Evolutionary conservation across 345 rosid genomes (phyloP).

Genomic region (Rhodamnia rubescens): DNA sequence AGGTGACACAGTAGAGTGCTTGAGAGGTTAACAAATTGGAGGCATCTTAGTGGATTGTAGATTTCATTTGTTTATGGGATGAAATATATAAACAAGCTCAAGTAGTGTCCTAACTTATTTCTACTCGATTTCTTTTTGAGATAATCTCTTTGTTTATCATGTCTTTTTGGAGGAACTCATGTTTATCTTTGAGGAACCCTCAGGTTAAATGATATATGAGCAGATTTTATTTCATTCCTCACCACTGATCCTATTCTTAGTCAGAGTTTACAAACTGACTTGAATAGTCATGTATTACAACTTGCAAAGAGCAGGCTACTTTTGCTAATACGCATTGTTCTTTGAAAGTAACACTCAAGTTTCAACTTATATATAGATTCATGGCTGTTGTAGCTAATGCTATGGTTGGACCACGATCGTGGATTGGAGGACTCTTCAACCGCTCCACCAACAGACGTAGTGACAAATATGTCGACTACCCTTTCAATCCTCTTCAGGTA

Average conservation of each 20-base stretch:
- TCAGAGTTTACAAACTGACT: background rate
- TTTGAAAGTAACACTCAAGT: background rate
- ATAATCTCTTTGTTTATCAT: background rate
- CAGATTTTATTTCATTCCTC: background rate
- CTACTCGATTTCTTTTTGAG: background rate
- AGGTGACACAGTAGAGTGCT: background rate
- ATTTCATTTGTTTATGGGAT: background rate
- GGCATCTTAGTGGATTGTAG: background rate
- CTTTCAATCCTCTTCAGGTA: conserved; percentile 71
- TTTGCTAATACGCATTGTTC: background rate
- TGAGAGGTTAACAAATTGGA: background rate
- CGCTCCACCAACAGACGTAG: conserved; percentile 43
- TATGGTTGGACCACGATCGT: conserved; percentile 90
- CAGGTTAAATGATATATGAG: background rate
- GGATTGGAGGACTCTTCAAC: conserved; percentile 84
- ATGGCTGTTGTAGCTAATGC: conserved; percentile 47
- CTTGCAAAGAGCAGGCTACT: background rate
- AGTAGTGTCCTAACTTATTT: background rate
- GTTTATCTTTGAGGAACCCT: background rate
- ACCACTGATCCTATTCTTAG: background rate
- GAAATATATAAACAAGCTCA: background rate
- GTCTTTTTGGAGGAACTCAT: background rate
- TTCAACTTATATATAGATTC: background rate
- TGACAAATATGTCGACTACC: conserved; percentile 37
- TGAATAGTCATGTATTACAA: background rate